Conservation (phyloP, 805 yeast genomes). For the Candida michaelii region DNA sequence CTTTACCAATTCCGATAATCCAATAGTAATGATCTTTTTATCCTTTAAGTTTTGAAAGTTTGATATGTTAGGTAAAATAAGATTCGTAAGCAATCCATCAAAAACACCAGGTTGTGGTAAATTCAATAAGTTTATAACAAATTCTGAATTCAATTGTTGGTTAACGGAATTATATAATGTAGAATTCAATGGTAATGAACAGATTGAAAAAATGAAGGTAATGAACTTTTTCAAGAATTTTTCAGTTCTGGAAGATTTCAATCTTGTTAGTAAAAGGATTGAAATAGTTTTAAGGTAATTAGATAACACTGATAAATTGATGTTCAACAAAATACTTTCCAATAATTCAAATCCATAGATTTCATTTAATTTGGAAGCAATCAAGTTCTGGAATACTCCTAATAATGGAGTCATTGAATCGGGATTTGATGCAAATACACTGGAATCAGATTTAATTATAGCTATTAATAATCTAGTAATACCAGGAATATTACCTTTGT, state of each 20-base stretch:
- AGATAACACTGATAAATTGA: constrained; percentile 51
- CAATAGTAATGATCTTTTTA: constrained; percentile 53
- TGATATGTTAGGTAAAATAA: constrained; percentile 53
- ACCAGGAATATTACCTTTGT: constrained; percentile 90
- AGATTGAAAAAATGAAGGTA: constrained; percentile 48
- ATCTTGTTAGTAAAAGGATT: constrained; percentile 70
- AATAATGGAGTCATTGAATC: constrained; percentile 68
- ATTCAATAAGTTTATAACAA: constrained; percentile 65
- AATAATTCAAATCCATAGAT: constrained; percentile 80
- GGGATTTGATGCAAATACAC: constrained; percentile 34
- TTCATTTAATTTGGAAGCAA: constrained; percentile 83
- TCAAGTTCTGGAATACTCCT: constrained; percentile 94
- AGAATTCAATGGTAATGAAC: constrained; percentile 42
- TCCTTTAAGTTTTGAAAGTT: constrained; percentile 52
- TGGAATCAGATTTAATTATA: constrained; percentile 52
- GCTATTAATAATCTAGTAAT: constrained; percentile 76
- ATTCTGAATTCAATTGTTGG: constrained; percentile 30
- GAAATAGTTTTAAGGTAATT: constrained; percentile 71
- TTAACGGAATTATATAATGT: background rate
- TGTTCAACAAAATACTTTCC: constrained; percentile 59
- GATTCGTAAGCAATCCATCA: constrained; percentile 48
- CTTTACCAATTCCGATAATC: constrained; percentile 46
- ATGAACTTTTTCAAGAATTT: constrained; percentile 72
- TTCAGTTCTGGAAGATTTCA: constrained; percentile 80
- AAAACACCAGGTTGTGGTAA: constrained; percentile 66